Percentiles rank a stretch among this genome's conserved stretches.
These are phyloP conservation scores for Diaporthe batatas DNA, from an alignment of 2,329 filamentous ascomycete genomes.

Conservation along the genomic window DNA sequence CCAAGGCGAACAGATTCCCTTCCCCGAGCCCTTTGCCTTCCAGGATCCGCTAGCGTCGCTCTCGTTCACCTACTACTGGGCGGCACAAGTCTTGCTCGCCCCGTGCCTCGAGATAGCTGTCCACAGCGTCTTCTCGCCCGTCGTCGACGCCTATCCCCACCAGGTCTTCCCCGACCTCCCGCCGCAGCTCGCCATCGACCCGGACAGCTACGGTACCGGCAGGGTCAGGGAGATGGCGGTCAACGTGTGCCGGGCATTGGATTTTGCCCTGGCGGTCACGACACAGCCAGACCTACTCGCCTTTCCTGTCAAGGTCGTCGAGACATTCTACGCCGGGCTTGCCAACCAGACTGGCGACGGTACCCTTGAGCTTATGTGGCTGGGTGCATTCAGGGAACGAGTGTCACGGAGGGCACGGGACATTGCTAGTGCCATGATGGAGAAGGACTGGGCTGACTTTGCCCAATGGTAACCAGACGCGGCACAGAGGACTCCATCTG, in stretches of 20 bases:
- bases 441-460: conserved; percentile 55
- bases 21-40: conserved; percentile 61
- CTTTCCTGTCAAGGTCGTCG: conserved; percentile 58
- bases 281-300: conserved; percentile 62
- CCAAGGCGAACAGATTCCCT: conserved; percentile 55
- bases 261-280: conserved; percentile 59
- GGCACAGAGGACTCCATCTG: background rate
- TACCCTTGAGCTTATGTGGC: conserved; percentile 62
- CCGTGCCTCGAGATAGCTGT: conserved; percentile 62
- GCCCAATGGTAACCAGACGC: conserved; percentile 37
- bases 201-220: conserved; percentile 58
- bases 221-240: conserved; percentile 63
- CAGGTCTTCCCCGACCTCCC: conserved; percentile 56
- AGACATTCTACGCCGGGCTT: conserved; percentile 55
- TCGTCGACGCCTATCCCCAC: conserved; percentile 56
- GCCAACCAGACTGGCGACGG: conserved; percentile 57
- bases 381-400: conserved; percentile 58
- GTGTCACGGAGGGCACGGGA: conserved; percentile 57
- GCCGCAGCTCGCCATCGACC: conserved; percentile 56
- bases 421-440: conserved; percentile 55
- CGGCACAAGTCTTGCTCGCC: conserved; percentile 62
- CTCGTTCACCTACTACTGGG: conserved; percentile 68
- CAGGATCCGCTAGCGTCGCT: conserved; percentile 59
- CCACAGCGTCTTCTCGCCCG: conserved; percentile 58
- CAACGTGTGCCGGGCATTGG: conserved; percentile 65